These are phyloP conservation scores for Trametes meyenii DNA, from an alignment of 768 basidiomycete genomes.

Conservation along the genomic window DNA sequence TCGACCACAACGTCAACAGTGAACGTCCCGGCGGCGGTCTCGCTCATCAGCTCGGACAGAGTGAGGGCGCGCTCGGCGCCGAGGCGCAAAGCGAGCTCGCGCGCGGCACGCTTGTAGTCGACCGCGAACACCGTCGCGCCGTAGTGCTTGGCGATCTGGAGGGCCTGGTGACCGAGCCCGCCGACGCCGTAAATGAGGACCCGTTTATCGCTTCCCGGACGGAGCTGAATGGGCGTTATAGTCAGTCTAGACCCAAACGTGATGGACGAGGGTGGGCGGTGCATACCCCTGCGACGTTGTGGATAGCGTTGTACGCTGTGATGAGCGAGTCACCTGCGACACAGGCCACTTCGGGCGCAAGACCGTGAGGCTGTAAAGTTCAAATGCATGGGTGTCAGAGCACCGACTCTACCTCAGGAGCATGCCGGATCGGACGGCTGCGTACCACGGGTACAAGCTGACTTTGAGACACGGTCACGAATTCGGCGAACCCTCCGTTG, in stretches of 20 bases:
- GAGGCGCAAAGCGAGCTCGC: constrained; percentile 28
- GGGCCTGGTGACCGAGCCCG: constrained; percentile 17
- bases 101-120: constrained; percentile 28
- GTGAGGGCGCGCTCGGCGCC: constrained; percentile 30
- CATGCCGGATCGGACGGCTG: not conserved
- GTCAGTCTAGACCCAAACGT: not conserved
- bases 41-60: constrained; percentile 21
- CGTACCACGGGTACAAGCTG: constrained; percentile 11
- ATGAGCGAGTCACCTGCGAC: constrained; percentile 11
- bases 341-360: constrained; percentile 11
- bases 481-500: constrained; percentile 17
- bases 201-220: constrained; percentile 6
- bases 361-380: not conserved
- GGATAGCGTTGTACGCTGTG: constrained; percentile 15
- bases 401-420: not conserved
- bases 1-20: constrained; percentile 31
- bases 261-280: not conserved
- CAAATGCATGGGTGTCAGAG: not conserved
- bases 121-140: constrained; percentile 33
- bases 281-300: constrained; percentile 9
- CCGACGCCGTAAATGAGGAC: constrained; percentile 22
- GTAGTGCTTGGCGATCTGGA: constrained; percentile 31
- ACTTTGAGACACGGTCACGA: constrained; percentile 1
- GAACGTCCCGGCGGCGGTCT: constrained; percentile 18
- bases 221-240: not conserved